These are phyloP conservation scores for Phytophthora syringae DNA, from an alignment of 352 stramenopile genomes.

Conservation along the genomic window DNA sequence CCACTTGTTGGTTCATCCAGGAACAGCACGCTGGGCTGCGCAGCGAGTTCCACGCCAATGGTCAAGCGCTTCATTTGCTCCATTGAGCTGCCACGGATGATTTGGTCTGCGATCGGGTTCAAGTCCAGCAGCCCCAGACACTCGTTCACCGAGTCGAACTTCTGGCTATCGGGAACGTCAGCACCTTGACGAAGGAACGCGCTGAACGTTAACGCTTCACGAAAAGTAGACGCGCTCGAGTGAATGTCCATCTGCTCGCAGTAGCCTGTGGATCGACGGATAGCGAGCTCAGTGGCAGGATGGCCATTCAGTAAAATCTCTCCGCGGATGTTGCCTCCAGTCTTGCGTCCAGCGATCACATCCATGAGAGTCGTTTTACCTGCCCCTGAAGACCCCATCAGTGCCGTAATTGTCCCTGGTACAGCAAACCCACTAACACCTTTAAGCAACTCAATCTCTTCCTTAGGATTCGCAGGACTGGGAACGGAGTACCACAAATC, in stretches of 20 bases:
- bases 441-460: constrained; percentile 72
- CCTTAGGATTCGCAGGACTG: constrained; percentile 31
- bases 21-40: constrained; percentile 21
- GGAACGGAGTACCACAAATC: constrained; percentile 51
- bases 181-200: constrained; percentile 20
- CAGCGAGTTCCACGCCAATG: constrained; percentile 24
- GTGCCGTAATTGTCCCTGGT: constrained; percentile 56
- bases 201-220: constrained; percentile 53
- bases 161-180: constrained; percentile 12
- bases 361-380: constrained; percentile 44
- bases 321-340: constrained; percentile 18
- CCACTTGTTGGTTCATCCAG: constrained; percentile 27
- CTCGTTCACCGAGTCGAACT: constrained; percentile 22
- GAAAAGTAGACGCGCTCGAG: constrained; percentile 77
- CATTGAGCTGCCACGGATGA: constrained; percentile 38
- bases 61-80: constrained; percentile 30
- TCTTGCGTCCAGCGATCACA: constrained; percentile 24
- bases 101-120: constrained; percentile 37
- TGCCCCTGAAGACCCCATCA: constrained; percentile 68
- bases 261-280: constrained; percentile 47
- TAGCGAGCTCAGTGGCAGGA: constrained; percentile 20
- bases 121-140: constrained; percentile 44
- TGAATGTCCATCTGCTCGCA: constrained; percentile 86
- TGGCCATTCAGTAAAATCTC: constrained; percentile 25
- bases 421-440: constrained; percentile 58